Percentiles rank a stretch among this genome's conserved stretches.
Conservation (phyloP, 805 yeast genomes). For the Metschnikowia hibisci region DNA sequence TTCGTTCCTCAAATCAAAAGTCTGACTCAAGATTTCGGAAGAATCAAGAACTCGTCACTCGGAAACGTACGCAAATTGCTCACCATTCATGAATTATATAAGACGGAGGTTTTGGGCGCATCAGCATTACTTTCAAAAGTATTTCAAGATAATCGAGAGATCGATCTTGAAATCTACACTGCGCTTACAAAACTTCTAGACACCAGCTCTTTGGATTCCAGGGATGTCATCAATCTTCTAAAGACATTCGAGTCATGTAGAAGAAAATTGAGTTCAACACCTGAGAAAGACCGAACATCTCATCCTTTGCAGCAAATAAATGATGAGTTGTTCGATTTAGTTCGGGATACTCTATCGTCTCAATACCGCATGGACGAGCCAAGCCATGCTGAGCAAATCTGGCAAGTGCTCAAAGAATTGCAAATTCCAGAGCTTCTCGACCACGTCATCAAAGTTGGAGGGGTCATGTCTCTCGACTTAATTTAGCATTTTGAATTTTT, state of each 20-base stretch:
- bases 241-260: slow-evolving; percentile 9
- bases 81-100: slow-evolving; percentile 2
- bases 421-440: slow-evolving; percentile 17
- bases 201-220: background rate
- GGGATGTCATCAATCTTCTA: background rate
- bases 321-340: slow-evolving; percentile 3
- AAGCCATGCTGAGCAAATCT: slow-evolving; percentile 7
- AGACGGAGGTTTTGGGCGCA: slow-evolving; percentile 5
- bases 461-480: slow-evolving; percentile 10
- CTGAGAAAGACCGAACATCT: slow-evolving; percentile 6
- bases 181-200: background rate
- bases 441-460: slow-evolving; percentile 15
- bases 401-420: slow-evolving; percentile 12
- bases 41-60: background rate
- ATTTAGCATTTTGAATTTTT: slow-evolving; percentile 3
- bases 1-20: slow-evolving; percentile 6
- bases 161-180: background rate
- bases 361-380: slow-evolving; percentile 4
- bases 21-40: background rate
- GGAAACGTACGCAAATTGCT: background rate
- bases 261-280: slow-evolving; percentile 3
- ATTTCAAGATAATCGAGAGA: background rate
- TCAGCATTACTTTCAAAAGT: slow-evolving; percentile 7
- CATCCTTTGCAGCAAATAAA: slow-evolving; percentile 8
- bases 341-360: slow-evolving; percentile 1